phyloP scores from a whole-genome alignment of 2,329 filamentous ascomycete species.

The Chaetomium strumarium region DNA sequence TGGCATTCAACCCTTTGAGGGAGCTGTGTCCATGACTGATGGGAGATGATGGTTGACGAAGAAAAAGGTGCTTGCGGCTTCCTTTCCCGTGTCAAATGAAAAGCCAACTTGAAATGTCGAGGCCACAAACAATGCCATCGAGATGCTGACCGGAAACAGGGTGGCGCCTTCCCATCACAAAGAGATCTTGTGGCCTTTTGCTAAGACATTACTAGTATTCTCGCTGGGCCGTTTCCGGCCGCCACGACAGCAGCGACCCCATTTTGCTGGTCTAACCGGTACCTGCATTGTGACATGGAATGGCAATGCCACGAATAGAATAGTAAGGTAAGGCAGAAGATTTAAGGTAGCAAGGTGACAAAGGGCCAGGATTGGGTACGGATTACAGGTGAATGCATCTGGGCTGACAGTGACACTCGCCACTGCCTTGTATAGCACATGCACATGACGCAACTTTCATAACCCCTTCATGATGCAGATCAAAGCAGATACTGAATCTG shows the following conservation, averaged over 20 bases:
- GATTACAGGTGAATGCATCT: no score
- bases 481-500: no score
- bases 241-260: conserved; percentile 6
- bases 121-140: conserved; percentile 2
- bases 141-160: conserved; percentile 2
- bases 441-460: no score
- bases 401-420: no score
- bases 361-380: no score
- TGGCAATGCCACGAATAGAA: background rate
- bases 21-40: background rate
- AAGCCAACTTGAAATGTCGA: background rate
- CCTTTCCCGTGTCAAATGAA: background rate
- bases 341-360: no score
- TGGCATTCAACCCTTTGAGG: background rate
- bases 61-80: background rate
- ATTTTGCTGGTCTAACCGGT: background rate
- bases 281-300: background rate
- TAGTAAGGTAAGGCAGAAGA: background rate
- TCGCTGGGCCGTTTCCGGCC: conserved; percentile 10
- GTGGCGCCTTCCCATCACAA: conserved; percentile 7
- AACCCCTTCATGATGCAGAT: no score
- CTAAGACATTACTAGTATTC: background rate
- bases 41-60: background rate
- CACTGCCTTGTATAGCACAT: no score
- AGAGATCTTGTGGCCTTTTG: background rate